phyloP scores from a whole-genome alignment of 2,329 filamentous ascomycete genomes.

The Colletotrichum tropicicola region DNA sequence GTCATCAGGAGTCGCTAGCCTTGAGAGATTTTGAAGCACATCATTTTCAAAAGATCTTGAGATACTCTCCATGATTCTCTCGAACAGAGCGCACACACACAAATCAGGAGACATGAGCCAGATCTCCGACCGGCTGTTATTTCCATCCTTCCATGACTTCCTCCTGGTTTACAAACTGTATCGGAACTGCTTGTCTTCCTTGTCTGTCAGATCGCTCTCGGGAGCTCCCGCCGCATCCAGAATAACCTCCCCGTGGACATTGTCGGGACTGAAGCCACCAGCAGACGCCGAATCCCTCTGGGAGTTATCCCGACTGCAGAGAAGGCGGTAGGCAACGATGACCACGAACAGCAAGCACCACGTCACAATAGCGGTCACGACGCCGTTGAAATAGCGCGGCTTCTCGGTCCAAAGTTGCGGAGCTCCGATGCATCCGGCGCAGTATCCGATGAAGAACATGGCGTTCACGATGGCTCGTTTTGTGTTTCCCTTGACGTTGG shows the following conservation, averaged over 20 bases:
- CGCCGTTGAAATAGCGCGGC: slow-evolving; percentile 54
- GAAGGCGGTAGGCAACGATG: slow-evolving; percentile 42
- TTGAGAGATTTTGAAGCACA: too few species aligned
- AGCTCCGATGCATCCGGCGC: slow-evolving; percentile 53
- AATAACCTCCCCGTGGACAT: slow-evolving; percentile 12
- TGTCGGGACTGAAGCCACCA: neutral
- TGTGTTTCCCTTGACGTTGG: slow-evolving; percentile 61
- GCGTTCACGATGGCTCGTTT: slow-evolving; percentile 56
- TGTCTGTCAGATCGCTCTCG: slow-evolving; percentile 44
- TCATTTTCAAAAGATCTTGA: too few species aligned
- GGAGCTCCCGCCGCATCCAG: slow-evolving; percentile 36
- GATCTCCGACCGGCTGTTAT: too few species aligned
- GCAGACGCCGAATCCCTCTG: slow-evolving; percentile 31
- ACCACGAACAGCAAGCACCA: slow-evolving; percentile 49
- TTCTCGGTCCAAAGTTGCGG: slow-evolving; percentile 58
- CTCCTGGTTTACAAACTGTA: slow-evolving; percentile 38
- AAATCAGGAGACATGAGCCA: too few species aligned
- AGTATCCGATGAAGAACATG: slow-evolving; percentile 61
- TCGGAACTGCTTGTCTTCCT: slow-evolving; percentile 43
- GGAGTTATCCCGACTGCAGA: slow-evolving; percentile 46
- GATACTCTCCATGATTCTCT: too few species aligned
- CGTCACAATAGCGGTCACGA: slow-evolving; percentile 53
- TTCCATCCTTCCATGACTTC: too few species aligned
- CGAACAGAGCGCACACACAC: too few species aligned
- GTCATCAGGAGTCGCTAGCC: too few species aligned